Base-by-base conservation (phyloP, 2,329 filamentous ascomycete genomes). In the Scytalidium lignicola region DNA sequence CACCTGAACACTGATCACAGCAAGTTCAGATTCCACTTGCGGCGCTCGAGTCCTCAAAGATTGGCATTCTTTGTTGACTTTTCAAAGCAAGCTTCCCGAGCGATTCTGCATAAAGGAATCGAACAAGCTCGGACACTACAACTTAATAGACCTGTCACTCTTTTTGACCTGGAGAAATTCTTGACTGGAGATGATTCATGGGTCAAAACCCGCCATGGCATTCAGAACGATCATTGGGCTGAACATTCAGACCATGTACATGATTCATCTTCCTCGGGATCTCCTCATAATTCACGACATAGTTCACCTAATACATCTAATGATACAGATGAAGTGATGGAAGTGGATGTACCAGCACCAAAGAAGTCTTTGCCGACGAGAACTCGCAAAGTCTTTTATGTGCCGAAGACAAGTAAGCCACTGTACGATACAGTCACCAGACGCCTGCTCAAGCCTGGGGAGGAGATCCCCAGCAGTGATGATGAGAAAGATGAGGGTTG, bases 131-230 rank as follows among this genome's bases (percentile, higher is more conserved):
- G 65, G 52, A 68, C 68, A 2, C 69, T 70, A 43, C 68, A 75
- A 50, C 65, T 79, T 2, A 68, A 68, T 2, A 67, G 65, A 15
- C 67, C 74, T 2, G 62, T 63, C 2, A 70, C 70, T 49, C 63
- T 70, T 0, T 73, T 79, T 19, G 68, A 74, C 48, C 54, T 79
- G 39, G 68, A 73, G 18, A 69, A 68, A 18, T 70, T 68, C 47
- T 55, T 73, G 15, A 61, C 66, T 2, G 74, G 74, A 8, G 74
- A 80, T 51, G 62, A 71, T 10, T 70, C 72, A 1, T 78, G 72
- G 72, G 53, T 70, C 5, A 67, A 62, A 15, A 67, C 68, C 6
- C 71, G 75, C 3, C 59, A 72, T 37, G 71, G 70, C 0, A 65
- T 70, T 0, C 57, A 68, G 2, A 62, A 73, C 44, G 64, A 70